A percentile compares a stretch with the other conserved stretches of the same genome.
phyloP scores from a whole-genome alignment of 306 rosid species.

The Lotus japonicus region DNA sequence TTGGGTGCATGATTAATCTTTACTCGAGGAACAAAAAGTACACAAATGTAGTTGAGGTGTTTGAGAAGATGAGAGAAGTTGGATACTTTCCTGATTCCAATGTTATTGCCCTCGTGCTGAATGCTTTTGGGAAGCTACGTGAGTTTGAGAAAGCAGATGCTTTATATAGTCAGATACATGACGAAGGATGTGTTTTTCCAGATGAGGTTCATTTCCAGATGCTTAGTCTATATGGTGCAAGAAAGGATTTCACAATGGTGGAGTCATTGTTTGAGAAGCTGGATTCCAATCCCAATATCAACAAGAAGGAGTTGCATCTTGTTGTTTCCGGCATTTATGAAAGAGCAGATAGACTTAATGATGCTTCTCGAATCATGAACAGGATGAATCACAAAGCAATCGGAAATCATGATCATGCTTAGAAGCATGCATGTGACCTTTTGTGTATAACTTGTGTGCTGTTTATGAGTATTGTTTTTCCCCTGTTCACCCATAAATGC shows the following conservation, averaged over 20 bases:
- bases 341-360: constrained; percentile 66
- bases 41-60: constrained; percentile 63
- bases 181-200: constrained; percentile 69
- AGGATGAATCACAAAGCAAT: constrained; percentile 40
- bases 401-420: constrained; percentile 25
- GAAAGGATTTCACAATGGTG: constrained; percentile 51
- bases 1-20: constrained; percentile 68
- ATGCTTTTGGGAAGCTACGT: constrained; percentile 79
- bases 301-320: constrained; percentile 81
- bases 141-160: constrained; percentile 77
- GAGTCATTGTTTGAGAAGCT: constrained; percentile 65
- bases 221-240: constrained; percentile 74
- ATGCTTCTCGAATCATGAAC: constrained; percentile 71
- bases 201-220: constrained; percentile 91
- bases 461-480: constrained; percentile 16
- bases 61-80: constrained; percentile 75
- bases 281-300: constrained; percentile 68
- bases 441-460: neutral
- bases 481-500: neutral
- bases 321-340: constrained; percentile 77
- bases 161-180: constrained; percentile 64
- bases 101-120: constrained; percentile 77
- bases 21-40: constrained; percentile 67
- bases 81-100: constrained; percentile 82
- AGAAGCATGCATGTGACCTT: constrained; percentile 20